Conservation (phyloP, 768 basidiomycete species). For the Suillus weaverae region DNA sequence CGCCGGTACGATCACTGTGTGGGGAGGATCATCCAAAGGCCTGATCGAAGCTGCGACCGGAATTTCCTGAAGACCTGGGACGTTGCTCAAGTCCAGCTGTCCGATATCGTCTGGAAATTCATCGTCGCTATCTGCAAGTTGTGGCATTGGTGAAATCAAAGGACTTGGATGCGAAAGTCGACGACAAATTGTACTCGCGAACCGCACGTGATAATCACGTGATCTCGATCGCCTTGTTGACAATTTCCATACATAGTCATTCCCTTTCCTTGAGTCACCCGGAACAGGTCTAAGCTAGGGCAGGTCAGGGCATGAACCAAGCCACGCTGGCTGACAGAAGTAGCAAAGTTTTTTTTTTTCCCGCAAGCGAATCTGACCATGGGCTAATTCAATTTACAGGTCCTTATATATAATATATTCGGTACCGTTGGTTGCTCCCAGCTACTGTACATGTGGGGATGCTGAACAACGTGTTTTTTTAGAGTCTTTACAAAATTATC, state of each 20-base stretch:
- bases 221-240: background rate
- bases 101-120: constrained; percentile 60
- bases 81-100: constrained; percentile 45
- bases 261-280: background rate
- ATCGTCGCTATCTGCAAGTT: constrained; percentile 35
- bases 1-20: background rate
- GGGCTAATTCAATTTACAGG: background rate
- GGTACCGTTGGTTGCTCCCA: background rate
- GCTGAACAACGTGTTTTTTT: background rate
- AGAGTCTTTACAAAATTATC: background rate
- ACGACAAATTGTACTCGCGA: no score
- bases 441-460: background rate
- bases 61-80: constrained; percentile 31
- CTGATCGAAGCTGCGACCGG: constrained; percentile 4
- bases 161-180: background rate
- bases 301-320: no score
- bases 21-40: constrained; percentile 2
- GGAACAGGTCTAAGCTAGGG: background rate
- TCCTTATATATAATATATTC: background rate
- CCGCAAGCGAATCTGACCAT: background rate
- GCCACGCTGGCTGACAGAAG: background rate
- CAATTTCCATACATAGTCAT: background rate
- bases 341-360: background rate
- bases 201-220: background rate
- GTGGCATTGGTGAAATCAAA: constrained; percentile 22